Evolutionary conservation across 2,329 filamentous ascomycete species (phyloP), one percentile per base, ranked within the genome.

Genomic region (Gremmenia infestans): DNA sequence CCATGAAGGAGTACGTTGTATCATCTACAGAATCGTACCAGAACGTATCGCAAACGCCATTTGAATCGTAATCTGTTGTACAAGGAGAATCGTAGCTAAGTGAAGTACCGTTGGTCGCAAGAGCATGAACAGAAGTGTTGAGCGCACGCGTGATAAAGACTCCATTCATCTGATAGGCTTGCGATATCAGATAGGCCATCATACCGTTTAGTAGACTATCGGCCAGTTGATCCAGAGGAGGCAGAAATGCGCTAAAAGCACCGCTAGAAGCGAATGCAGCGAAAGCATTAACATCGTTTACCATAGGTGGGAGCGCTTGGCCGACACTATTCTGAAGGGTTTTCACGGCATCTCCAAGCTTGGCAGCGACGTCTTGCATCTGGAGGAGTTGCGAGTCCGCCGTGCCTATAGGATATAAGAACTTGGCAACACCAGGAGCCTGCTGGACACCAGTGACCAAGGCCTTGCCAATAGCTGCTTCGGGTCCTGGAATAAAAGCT

Each of bases 1-100:
- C 71, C 22, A 52, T 53, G 2, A 68, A 68, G 6, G 68, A 71
- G 56, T 67, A 63, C 36, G 54, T 70, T 9, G 57, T 69, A 11
- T 60, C 56, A 15, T 63, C 71, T 40, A 58, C 63, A 17, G 56
- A 65, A 39, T 50, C 48, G 48, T 37, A 50, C 48, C 48, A 50
- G 35, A 50, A 50, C 8, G 48, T 50, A 25, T 50, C 48, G 35
- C 48, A 50, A 17, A 37, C 17, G 28, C 48, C 48, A 32, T 50
- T 37, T n/a, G 28, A 37, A 22, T 50, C 48, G 28, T 50, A 50
- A 6, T 14, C 35, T 9, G 19, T 39, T 39, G 17, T 35, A n/a
- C 48, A 50, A n/a, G 17, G 28, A 12, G 35, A 35, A 14, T 19
- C 19, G 8, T 23, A 50, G 19, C 35, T 35, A 11, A 50, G 48